A percentile compares a stretch with the other conserved stretches of the same genome.
phyloP scores from a whole-genome alignment of 2,329 filamentous ascomycete species.

The Stachybotrys chartarum region DNA sequence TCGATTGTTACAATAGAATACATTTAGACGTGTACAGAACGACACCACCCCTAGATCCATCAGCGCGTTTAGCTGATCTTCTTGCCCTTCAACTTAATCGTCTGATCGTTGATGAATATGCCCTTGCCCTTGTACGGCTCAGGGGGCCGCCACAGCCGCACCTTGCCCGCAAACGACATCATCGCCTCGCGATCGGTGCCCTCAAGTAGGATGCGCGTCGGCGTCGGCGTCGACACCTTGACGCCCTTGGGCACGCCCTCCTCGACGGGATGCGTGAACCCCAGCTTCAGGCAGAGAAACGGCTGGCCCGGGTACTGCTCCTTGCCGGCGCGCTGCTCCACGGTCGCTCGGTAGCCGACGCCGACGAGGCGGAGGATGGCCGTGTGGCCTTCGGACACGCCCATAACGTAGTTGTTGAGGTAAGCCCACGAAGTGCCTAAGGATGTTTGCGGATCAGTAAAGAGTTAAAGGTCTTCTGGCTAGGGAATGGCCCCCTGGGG shows the following conservation, averaged over 20 bases:
- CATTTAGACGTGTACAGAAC: background rate
- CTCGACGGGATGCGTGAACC: constrained; percentile 94
- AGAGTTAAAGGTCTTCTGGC: background rate
- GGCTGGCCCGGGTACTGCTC: constrained; percentile 75
- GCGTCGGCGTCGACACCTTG: constrained; percentile 79
- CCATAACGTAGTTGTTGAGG: constrained; percentile 82
- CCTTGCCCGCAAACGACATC: constrained; percentile 84
- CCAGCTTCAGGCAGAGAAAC: constrained; percentile 90
- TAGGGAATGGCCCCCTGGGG: background rate
- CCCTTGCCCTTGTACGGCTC: constrained; percentile 99
- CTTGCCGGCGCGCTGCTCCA: constrained; percentile 70
- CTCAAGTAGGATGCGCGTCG: constrained; percentile 85
- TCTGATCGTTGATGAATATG: constrained; percentile 96
- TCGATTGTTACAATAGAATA: constrained; percentile 1
- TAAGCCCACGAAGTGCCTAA: constrained; percentile 84
- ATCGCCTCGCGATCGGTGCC: constrained; percentile 80
- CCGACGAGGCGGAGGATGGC: constrained; percentile 89
- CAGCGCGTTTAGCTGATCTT: constrained; percentile 68
- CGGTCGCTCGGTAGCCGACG: constrained; percentile 86
- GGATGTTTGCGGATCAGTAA: constrained; percentile 5
- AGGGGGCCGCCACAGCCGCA: constrained; percentile 80
- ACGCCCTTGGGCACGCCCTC: constrained; percentile 76
- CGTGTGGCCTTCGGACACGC: constrained; percentile 93
- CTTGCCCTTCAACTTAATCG: constrained; percentile 97
- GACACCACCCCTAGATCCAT: background rate